These are phyloP conservation scores for Hypoxylon subgilvum DNA, from an alignment of 495 filamentous ascomycete genomes.

Conservation along the genomic window DNA sequence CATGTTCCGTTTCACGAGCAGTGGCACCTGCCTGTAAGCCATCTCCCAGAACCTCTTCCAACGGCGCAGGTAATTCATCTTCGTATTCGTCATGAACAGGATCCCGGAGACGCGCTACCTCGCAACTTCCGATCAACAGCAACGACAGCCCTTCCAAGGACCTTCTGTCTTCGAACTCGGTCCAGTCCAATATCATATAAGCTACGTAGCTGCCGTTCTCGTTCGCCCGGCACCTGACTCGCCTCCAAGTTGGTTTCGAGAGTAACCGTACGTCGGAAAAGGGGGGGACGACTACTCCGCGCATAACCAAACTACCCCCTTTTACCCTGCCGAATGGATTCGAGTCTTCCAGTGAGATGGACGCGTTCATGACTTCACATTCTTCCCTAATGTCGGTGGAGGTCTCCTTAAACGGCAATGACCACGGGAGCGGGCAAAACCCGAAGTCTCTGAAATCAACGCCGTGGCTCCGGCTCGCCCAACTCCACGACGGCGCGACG, in stretches of 20 bases:
- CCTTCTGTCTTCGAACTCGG: neutral
- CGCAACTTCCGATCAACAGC: conserved; percentile 7
- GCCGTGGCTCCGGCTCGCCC: conserved; percentile 1
- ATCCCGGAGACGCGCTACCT: neutral
- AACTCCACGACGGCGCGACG: conserved; percentile 13
- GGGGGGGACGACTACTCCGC: neutral
- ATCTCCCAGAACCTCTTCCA: neutral
- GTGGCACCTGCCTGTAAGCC: too few relatives aligned
- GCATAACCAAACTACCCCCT: neutral
- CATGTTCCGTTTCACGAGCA: too few relatives aligned
- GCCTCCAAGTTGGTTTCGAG: too few relatives aligned
- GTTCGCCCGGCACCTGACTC: neutral
- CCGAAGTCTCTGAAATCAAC: neutral
- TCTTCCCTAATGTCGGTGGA: neutral
- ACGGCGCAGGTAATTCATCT: neutral
- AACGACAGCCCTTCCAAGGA: neutral
- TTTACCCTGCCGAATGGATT: neutral
- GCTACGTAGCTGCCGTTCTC: neutral
- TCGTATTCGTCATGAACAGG: neutral
- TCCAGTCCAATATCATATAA: conserved; percentile 6
- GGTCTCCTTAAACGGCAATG: neutral
- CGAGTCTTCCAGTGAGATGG: neutral
- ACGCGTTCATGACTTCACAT: neutral
- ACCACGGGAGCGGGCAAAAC: neutral
- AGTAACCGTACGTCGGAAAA: neutral